These are phyloP conservation scores for Aciculosporium take DNA, from an alignment of 2,329 filamentous ascomycete genomes.

Conservation along the genomic window DNA sequence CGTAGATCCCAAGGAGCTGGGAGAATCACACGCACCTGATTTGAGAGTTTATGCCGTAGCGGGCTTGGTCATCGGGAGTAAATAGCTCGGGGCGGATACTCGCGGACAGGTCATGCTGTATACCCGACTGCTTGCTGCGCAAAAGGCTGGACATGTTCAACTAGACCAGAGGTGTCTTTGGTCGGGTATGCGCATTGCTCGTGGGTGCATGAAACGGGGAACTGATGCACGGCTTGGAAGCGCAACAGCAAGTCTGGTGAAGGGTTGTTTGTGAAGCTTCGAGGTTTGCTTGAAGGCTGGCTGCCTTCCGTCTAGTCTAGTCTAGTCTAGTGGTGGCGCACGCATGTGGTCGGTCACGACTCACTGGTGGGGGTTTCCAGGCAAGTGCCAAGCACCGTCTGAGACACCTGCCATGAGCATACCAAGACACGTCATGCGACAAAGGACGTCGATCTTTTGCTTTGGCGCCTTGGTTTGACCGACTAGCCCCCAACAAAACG, in stretches of 20 bases:
- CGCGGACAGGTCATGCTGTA: constrained; percentile 79
- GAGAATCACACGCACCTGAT: constrained; percentile 33
- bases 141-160: constrained; percentile 71
- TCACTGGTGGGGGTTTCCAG: background rate
- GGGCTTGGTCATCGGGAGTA: constrained; percentile 65
- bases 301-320: no score
- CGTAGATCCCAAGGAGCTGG: background rate
- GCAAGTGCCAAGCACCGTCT: no score
- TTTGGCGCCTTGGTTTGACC: no score
- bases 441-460: no score
- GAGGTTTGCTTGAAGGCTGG: no score
- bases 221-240: background rate
- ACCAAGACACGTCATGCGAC: constrained; percentile 4
- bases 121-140: constrained; percentile 82
- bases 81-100: constrained; percentile 68
- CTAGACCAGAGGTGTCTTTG: background rate
- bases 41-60: constrained; percentile 70
- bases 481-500: no score
- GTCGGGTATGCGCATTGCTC: background rate
- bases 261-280: no score
- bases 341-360: background rate
- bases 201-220: background rate
- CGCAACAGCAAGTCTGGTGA: no score
- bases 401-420: background rate
- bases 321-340: no score